Conservation (phyloP, 768 basidiomycete species). For the Suillus occidentalis region DNA sequence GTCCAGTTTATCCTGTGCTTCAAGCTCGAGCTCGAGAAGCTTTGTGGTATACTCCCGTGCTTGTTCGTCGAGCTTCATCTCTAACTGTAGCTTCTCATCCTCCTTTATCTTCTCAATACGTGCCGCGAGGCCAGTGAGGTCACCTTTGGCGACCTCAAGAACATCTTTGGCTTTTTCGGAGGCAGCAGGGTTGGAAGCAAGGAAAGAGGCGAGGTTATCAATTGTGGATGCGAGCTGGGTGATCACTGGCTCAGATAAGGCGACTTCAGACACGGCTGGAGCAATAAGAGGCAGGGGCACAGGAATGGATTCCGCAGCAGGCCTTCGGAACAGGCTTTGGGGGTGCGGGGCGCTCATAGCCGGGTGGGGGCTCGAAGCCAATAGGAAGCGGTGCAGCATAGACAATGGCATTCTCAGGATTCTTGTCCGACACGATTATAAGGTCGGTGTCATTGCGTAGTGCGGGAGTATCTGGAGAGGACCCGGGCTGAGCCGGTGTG, state of each 20-base stretch:
- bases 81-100: slow-evolving; percentile 70
- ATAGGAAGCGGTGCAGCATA: slow-evolving; percentile 82
- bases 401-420: slow-evolving; percentile 36
- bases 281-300: slow-evolving; percentile 71
- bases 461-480: slow-evolving; percentile 26
- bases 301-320: slow-evolving; percentile 31
- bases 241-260: slow-evolving; percentile 86
- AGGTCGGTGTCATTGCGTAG: slow-evolving; percentile 26
- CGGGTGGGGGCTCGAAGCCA: slow-evolving; percentile 92
- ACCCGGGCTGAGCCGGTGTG: slow-evolving; percentile 24
- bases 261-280: slow-evolving; percentile 72
- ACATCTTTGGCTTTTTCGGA: slow-evolving; percentile 70
- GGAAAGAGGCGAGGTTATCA: slow-evolving; percentile 84
- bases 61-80: slow-evolving; percentile 74
- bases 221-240: slow-evolving; percentile 90
- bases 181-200: slow-evolving; percentile 70
- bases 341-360: slow-evolving; percentile 66
- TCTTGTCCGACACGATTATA: slow-evolving; percentile 23
- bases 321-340: slow-evolving; percentile 42
- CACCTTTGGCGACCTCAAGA: slow-evolving; percentile 76
- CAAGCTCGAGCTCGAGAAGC: slow-evolving; percentile 81
- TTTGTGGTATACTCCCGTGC: slow-evolving; percentile 79
- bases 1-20: slow-evolving; percentile 82
- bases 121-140: slow-evolving; percentile 74
- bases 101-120: slow-evolving; percentile 79